Conservation (phyloP, 2,329 filamentous ascomycete genomes). For the Fusarium sororula region DNA sequence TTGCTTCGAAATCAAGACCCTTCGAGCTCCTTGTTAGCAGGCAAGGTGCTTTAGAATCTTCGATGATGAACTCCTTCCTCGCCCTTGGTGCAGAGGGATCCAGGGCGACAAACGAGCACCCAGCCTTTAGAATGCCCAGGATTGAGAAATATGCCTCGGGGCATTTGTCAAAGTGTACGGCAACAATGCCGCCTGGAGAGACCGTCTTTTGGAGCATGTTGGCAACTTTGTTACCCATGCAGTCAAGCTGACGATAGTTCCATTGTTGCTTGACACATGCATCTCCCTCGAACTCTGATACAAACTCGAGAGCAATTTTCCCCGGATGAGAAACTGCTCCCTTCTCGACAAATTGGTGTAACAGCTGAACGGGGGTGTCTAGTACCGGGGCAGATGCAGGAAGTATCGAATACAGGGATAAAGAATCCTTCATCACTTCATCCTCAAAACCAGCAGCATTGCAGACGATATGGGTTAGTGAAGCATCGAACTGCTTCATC, state of each 20-base stretch:
- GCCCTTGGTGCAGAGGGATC: slow-evolving; percentile 77
- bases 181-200: slow-evolving; percentile 69
- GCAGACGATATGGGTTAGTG: slow-evolving; percentile 68
- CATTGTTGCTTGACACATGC: slow-evolving; percentile 64
- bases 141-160: slow-evolving; percentile 86
- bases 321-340: slow-evolving; percentile 66
- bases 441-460: slow-evolving; percentile 54
- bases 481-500: slow-evolving; percentile 75
- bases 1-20: slow-evolving; percentile 46
- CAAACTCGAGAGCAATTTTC: slow-evolving; percentile 79
- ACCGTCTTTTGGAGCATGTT: slow-evolving; percentile 65
- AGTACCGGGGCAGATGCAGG: slow-evolving; percentile 69
- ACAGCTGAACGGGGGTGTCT: slow-evolving; percentile 63
- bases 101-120: slow-evolving; percentile 82
- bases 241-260: slow-evolving; percentile 79
- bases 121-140: slow-evolving; percentile 82
- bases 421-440: slow-evolving; percentile 46
- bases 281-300: slow-evolving; percentile 61
- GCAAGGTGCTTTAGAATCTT: slow-evolving; percentile 74
- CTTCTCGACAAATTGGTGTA: slow-evolving; percentile 82
- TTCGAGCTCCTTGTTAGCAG: slow-evolving; percentile 63
- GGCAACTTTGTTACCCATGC: slow-evolving; percentile 76
- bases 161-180: slow-evolving; percentile 84
- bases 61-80: slow-evolving; percentile 79
- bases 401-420: slow-evolving; percentile 69